Evolutionary conservation across 176 grass and related monocot species (phyloP).

Genomic region (Poa annua): DNA sequence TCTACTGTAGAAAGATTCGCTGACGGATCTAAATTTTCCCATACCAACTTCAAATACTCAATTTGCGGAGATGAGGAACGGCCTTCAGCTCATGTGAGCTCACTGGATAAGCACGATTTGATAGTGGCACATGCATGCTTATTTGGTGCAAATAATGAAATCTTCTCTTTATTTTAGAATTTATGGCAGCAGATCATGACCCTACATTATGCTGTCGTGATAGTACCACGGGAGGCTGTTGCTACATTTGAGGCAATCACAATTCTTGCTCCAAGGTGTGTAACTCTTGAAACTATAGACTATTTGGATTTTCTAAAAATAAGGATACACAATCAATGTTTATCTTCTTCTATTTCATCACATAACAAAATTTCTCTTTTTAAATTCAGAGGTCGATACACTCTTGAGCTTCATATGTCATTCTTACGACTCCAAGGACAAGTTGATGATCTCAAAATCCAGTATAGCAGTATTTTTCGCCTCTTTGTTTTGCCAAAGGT

Average conservation of each 20-base stretch:
- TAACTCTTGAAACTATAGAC: conserved; percentile 19
- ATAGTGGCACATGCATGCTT: background rate
- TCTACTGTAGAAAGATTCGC: conserved; percentile 77
- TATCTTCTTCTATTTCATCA: conserved; percentile 24
- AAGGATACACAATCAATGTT: background rate
- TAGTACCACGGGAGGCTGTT: conserved; percentile 62
- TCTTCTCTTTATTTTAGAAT: conserved; percentile 63
- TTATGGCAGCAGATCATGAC: conserved; percentile 62
- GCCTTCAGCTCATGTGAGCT: conserved; percentile 77
- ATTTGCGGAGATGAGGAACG: conserved; percentile 72
- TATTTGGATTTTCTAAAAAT: background rate
- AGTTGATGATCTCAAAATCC: conserved; percentile 98
- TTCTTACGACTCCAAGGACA: conserved; percentile 92
- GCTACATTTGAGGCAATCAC: conserved; percentile 91
- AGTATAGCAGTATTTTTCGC: conserved; percentile 86
- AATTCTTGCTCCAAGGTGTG: conserved; percentile 89
- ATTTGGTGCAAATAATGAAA: conserved; percentile 4
- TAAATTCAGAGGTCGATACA: conserved; percentile 74
- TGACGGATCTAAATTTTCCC: conserved; percentile 94
- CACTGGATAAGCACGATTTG: background rate
- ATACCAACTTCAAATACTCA: conserved; percentile 76
- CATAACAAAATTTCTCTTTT: conserved; percentile 27
- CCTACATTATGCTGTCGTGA: background rate
- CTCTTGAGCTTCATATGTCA: conserved; percentile 81
- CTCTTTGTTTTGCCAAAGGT: conserved; percentile 96